A percentile compares a stretch with the other conserved stretches of the same genome.
phyloP scores from a whole-genome alignment of 768 basidiomycete species.

The Candolleomyces aberdarensis region DNA sequence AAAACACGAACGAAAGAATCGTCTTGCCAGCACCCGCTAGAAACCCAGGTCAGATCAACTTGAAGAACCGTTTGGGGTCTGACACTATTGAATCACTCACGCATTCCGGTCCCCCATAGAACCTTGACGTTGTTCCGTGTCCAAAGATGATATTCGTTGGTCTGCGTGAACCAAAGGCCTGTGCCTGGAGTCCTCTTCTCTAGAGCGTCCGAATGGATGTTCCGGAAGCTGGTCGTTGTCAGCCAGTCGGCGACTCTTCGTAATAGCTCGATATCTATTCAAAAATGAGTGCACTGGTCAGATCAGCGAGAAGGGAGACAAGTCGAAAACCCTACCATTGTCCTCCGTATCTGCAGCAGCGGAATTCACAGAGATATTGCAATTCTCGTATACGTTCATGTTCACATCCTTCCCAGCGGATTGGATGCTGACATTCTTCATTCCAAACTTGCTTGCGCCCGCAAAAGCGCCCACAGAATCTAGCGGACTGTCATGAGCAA shows the following conservation, averaged over 20 bases:
- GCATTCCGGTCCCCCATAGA: constrained; percentile 1
- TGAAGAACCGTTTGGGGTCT: not conserved
- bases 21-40: constrained; percentile 1
- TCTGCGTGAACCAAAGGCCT: not conserved
- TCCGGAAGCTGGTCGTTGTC: not conserved
- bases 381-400: not conserved
- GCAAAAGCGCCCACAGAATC: not conserved
- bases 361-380: not conserved
- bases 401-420: not conserved
- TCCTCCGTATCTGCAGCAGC: not conserved
- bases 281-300: not conserved
- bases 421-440: not conserved
- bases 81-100: not conserved
- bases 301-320: not conserved
- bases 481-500: no score
- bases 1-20: not conserved
- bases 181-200: not conserved
- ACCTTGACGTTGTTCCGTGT: not conserved
- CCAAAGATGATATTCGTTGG: not conserved
- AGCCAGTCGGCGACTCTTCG: not conserved
- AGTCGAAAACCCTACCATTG: not conserved
- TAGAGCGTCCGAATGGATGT: not conserved
- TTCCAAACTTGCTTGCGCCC: not conserved
- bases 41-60: not conserved
- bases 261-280: not conserved